Conservation (phyloP, 345 rosid genomes). For the Rhodomyrtus tomentosa region DNA sequence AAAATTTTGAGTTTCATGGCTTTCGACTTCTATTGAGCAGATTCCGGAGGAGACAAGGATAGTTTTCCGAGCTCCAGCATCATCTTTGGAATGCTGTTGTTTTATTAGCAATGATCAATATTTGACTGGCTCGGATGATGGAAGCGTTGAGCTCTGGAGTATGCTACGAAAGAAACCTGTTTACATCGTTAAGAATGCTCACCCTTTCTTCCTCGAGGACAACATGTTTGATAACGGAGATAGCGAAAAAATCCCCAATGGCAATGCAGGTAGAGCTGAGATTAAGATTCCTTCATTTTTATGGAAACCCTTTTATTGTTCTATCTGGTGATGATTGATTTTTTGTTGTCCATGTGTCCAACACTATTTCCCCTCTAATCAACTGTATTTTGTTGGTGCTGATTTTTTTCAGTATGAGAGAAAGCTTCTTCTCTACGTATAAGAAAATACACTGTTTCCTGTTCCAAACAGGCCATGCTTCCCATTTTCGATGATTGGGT, state of each 20-base stretch:
- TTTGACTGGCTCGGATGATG: slow-evolving; percentile 93
- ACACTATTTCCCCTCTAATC: not conserved
- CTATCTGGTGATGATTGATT: not conserved
- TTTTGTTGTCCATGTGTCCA: not conserved
- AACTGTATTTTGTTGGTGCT: not conserved
- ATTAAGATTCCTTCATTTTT: not conserved
- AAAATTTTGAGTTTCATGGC: not conserved
- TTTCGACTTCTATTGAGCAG: slow-evolving; percentile 21
- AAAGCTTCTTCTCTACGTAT: not conserved
- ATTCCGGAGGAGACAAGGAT: slow-evolving; percentile 65
- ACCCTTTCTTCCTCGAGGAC: slow-evolving; percentile 18
- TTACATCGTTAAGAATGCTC: slow-evolving; percentile 66
- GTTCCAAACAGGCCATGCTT: not conserved
- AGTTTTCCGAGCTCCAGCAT: slow-evolving; percentile 68
- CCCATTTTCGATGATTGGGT: not conserved
- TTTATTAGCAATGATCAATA: slow-evolving; percentile 74
- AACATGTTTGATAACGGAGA: slow-evolving; percentile 13
- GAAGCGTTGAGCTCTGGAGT: slow-evolving; percentile 76
- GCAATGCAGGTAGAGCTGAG: slow-evolving; percentile 33
- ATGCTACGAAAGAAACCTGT: slow-evolving; percentile 64
- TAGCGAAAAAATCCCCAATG: slow-evolving; percentile 15
- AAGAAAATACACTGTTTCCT: not conserved
- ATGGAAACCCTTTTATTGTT: not conserved
- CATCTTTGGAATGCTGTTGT: slow-evolving; percentile 88
- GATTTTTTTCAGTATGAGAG: not conserved